phyloP scores from a whole-genome alignment of 2,329 filamentous ascomycete species.

The Paracoccidioides brasiliensis region DNA sequence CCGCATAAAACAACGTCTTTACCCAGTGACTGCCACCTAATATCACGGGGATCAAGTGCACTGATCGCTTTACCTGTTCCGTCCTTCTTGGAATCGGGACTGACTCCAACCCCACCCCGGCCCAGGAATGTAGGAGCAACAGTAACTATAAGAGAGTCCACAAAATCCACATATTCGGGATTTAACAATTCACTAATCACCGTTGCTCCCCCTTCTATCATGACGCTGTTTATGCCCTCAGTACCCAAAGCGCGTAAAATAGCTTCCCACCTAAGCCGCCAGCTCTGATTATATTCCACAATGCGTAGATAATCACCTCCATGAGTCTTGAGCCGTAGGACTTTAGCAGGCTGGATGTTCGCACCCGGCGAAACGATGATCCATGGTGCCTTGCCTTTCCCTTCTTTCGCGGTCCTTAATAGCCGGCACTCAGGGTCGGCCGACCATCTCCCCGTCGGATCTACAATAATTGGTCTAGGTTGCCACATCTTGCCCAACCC shows the following conservation, averaged over 20 bases:
- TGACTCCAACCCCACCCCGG: conserved; percentile 64
- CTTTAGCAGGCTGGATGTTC: conserved; percentile 35
- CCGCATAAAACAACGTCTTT: conserved; percentile 77
- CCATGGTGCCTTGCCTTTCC: conserved; percentile 60
- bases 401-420: conserved; percentile 48
- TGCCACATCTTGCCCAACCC: conserved; percentile 44
- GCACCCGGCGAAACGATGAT: conserved; percentile 45
- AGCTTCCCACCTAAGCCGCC: conserved; percentile 49
- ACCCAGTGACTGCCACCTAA: conserved; percentile 65
- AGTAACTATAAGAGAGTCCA: conserved; percentile 73
- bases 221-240: conserved; percentile 60
- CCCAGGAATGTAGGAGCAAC: conserved; percentile 88
- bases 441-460: conserved; percentile 64
- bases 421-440: conserved; percentile 50
- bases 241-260: conserved; percentile 46
- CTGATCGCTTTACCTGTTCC: conserved; percentile 41
- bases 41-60: conserved; percentile 51
- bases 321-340: conserved; percentile 33
- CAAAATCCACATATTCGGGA: conserved; percentile 44
- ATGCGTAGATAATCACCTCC: conserved; percentile 35
- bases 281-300: conserved; percentile 26
- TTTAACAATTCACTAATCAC: conserved; percentile 74
- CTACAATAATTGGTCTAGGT: conserved; percentile 69
- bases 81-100: conserved; percentile 47
- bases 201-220: conserved; percentile 78